Percentiles rank a stretch among this genome's conserved stretches.
phyloP scores from a whole-genome alignment of 345 rosid species.

The Corchorus capsularis region DNA sequence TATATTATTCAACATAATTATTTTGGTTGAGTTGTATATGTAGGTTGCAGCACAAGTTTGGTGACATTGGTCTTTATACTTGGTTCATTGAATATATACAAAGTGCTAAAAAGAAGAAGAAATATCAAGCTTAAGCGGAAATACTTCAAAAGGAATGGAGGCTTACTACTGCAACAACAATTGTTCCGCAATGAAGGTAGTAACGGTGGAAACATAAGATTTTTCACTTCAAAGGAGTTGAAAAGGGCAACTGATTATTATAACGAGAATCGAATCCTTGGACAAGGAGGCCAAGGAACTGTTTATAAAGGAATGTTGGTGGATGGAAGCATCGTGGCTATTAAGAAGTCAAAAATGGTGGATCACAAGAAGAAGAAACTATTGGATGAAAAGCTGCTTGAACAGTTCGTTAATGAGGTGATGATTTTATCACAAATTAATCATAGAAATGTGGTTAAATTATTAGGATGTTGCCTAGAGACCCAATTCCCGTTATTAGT shows the following conservation, averaged over 20 bases:
- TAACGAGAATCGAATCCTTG: constrained; percentile 5
- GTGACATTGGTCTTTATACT: background rate
- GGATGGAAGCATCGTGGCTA: constrained; percentile 15
- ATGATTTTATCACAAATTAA: too few species aligned
- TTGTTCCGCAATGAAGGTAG: constrained; percentile 4
- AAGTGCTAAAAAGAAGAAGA: background rate
- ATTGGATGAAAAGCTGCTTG: constrained; percentile 24
- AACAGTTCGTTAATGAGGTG: too few species aligned
- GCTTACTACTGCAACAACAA: constrained; percentile 3
- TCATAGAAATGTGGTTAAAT: too few species aligned
- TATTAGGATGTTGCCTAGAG: too few species aligned
- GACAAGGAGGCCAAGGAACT: constrained; percentile 1
- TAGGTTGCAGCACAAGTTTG: background rate
- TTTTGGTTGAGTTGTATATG: too few species aligned
- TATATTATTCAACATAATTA: too few species aligned
- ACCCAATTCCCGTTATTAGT: too few species aligned
- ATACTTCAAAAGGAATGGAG: background rate
- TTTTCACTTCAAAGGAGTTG: constrained; percentile 2
- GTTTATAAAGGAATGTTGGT: background rate
- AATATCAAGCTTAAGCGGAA: background rate
- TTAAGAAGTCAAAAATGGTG: constrained; percentile 20
- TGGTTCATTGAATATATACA: background rate
- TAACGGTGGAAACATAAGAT: background rate
- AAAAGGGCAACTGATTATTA: background rate
- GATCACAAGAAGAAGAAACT: constrained; percentile 13